Evolutionary conservation across 768 basidiomycete genomes (phyloP), one percentile per base, ranked within the genome.

Genomic region (Amanita rimosa): DNA sequence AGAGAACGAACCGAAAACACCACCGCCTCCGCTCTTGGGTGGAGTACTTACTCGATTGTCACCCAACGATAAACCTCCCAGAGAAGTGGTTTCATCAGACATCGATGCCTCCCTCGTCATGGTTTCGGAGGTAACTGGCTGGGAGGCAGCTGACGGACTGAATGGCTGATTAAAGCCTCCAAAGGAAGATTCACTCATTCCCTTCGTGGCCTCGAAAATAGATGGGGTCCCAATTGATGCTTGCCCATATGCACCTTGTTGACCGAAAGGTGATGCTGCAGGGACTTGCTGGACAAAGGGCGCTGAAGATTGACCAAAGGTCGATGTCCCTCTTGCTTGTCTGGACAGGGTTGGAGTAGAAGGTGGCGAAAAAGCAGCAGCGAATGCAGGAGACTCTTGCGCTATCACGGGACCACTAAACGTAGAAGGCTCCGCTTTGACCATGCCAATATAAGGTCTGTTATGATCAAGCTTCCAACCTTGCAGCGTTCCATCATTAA

Each of bases 401-500:
- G 27, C 37, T 22, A 48, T 34, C 16, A 51, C 34, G 7, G 40
- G 40, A 16, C 37, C 48, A 43, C 17, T 11, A 4, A 26, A 35
- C n/a, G 22, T 22, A 21, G 48, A 9, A 17, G 21, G 11, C 26
- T 36, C 53, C 11, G 59, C 33, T 7, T 62, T 56, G 5, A 71
- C 58, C 72, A 87, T 77, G 24, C 77, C 77, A 36, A 70, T 64
- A 57, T 87, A 89, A 6, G 73, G 66, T 36, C 72, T 73, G 6
- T 69, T 65, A 57, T 83, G 77, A 33, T 85, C 74, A 17, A 84
- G 58, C 59, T 79, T 69, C 85, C 87, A 91, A 3, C 71, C 87
- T 42, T 79, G 74, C 19, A 91, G 48, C 0, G 85, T 85, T 16
- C 87, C 87, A 57, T 91, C 87, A 47, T 80, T 86, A 9, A 85